Base-by-base conservation (phyloP, 106 monocot genomes). In the Allium sativum region DNA sequence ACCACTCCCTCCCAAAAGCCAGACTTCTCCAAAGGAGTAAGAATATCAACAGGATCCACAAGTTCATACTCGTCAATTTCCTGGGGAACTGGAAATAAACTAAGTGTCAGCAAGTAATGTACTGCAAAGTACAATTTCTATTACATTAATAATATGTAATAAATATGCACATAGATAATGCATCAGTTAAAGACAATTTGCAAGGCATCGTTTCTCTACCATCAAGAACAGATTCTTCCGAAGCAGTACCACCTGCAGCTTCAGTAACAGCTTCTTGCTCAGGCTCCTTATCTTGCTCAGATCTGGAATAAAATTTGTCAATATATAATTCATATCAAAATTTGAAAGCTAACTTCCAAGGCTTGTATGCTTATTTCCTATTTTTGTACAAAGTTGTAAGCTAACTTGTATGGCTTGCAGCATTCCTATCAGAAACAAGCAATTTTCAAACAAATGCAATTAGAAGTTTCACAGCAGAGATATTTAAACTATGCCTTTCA, bases 1-100 rank as follows among this genome's bases (percentile, higher is more conserved):
- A 99, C 98, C 87, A 99, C 98, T 72, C 98, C 98, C 59, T 92
- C 98, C 98, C 98, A 99, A 75, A 99, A 99, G 44, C 98, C 98
- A 58, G 98, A 80, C 53, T 92, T 92, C 7, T 99, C 98, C 72
- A 99, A 68, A 41, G 98, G 98, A 21, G 61, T 75, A 59, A 99
- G 70, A 47, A 99, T 92, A 69, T 99, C 98, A 61, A 99, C 92
- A 77, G 98, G 98, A 69, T 99, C 98, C 66, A 99, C 81, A 74
- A 99, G 80, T 14, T 99, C 98, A 72, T 92, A 99, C 77, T 99
- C 98, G 79, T 99, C 98, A 43, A 98, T 81, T 68, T 87, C 98
- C 61, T 66, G 76, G 18, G 89, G 78, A 65, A 54, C 94, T 94
- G 84, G 45, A 77, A 64, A n/a, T 47, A 61, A 31, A 71, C 58